Conservation (phyloP, 2,329 filamentous ascomycete genomes). For the Tolypocladium tundrense region DNA sequence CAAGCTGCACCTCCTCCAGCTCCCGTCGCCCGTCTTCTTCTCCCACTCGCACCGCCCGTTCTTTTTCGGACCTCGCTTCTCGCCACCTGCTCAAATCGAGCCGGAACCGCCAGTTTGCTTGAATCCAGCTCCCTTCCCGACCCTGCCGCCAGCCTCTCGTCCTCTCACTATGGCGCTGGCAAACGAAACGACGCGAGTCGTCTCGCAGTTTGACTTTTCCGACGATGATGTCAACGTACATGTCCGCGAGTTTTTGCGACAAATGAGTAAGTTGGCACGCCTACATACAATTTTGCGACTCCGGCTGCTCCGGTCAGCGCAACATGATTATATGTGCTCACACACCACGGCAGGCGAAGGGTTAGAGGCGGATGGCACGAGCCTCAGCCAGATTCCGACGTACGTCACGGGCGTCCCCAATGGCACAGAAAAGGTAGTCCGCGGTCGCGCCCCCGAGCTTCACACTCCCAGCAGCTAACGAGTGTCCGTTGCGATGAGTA, state of each 20-base stretch:
- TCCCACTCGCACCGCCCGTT: slow-evolving; percentile 10
- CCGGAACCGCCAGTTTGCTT: slow-evolving; percentile 39
- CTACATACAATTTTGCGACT: background rate
- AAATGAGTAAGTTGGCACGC: slow-evolving; percentile 56
- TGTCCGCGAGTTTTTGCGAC: slow-evolving; percentile 73
- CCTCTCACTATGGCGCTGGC: slow-evolving; percentile 51
- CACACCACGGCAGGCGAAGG: slow-evolving; percentile 56
- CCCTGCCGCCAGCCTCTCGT: slow-evolving; percentile 40
- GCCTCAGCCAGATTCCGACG: slow-evolving; percentile 89
- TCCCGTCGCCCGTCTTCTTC: slow-evolving; percentile 11
- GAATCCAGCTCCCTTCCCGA: slow-evolving; percentile 44
- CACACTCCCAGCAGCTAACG: background rate
- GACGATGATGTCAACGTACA: slow-evolving; percentile 68
- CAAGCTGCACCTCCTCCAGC: slow-evolving; percentile 26
- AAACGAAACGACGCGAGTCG: slow-evolving; percentile 69
- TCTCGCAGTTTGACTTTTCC: slow-evolving; percentile 76
- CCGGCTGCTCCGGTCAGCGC: background rate
- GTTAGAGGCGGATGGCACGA: slow-evolving; percentile 64
- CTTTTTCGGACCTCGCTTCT: slow-evolving; percentile 21
- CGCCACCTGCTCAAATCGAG: slow-evolving; percentile 19
- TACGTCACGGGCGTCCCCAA: slow-evolving; percentile 95
- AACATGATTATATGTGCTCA: background rate
- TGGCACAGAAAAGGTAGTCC: slow-evolving; percentile 82
- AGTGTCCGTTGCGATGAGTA: slow-evolving; percentile 21
- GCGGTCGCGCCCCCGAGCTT: background rate